These are phyloP conservation scores for Athelia psychrophila DNA, from an alignment of 1,284 basidiomycete species.

Conservation along the genomic window DNA sequence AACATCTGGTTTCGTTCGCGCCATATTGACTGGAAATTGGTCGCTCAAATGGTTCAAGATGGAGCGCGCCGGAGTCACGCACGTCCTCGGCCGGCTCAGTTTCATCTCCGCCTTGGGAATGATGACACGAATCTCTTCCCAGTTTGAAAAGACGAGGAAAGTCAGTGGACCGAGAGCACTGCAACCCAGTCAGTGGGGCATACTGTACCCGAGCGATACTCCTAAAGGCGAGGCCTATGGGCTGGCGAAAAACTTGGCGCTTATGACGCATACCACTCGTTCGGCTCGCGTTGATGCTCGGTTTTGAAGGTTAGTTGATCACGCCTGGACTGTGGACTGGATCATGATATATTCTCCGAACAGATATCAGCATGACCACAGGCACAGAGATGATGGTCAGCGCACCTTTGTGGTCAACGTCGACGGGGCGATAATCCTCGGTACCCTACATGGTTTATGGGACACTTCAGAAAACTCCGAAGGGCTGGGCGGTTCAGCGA, in stretches of 20 bases:
- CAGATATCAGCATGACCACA: constrained; percentile 91
- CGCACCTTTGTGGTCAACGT: constrained; percentile 96
- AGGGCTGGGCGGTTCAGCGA: constrained; percentile 92
- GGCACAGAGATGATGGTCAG: constrained; percentile 92
- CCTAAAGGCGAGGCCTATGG: constrained; percentile 99
- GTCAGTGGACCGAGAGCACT: constrained; percentile 97
- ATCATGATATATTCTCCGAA: constrained; percentile 11
- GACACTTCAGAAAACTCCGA: constrained; percentile 89
- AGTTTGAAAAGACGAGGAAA: constrained; percentile 99
- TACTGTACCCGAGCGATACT: constrained; percentile 98
- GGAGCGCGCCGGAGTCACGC: constrained; percentile 98
- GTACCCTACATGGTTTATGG: constrained; percentile 84
- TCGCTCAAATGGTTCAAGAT: constrained; percentile 99
- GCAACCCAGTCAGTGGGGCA: constrained; percentile 99
- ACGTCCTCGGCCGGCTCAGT: constrained; percentile 92
- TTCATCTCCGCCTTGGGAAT: constrained; percentile 99
- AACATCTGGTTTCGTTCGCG: constrained; percentile 94
- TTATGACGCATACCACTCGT: constrained; percentile 99
- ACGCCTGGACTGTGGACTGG: neutral
- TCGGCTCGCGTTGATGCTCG: constrained; percentile 88
- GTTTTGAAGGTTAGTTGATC: constrained; percentile 77
- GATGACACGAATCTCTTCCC: constrained; percentile 99
- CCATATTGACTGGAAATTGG: constrained; percentile 99
- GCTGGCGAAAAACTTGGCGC: constrained; percentile 96
- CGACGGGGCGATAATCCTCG: constrained; percentile 93